A percentile compares a stretch with the other conserved stretches of the same genome.
Conservation (phyloP, 2,329 filamentous ascomycete genomes). For the Decorospora gaudefroyi region DNA sequence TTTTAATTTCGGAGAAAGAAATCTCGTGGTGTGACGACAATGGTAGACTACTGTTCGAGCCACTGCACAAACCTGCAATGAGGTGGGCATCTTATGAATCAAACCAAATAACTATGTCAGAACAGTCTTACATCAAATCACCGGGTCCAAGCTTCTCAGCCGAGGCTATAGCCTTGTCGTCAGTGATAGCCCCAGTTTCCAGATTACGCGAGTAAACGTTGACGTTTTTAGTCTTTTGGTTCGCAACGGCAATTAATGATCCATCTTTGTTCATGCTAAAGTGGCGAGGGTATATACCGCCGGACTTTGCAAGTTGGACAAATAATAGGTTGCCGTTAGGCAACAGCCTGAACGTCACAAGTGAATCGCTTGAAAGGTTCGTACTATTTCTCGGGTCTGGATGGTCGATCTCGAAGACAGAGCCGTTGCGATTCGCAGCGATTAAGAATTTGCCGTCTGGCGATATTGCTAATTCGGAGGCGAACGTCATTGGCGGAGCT, state of each 20-base stretch:
- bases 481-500: conserved; percentile 48
- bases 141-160: conserved; percentile 22
- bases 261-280: conserved; percentile 69
- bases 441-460: conserved; percentile 64
- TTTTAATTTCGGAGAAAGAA: too few relatives aligned
- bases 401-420: conserved; percentile 57
- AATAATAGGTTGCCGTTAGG: conserved; percentile 60
- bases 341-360: conserved; percentile 56
- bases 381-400: conserved; percentile 44
- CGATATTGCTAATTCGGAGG: conserved; percentile 61
- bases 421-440: conserved; percentile 69
- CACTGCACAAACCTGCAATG: conserved; percentile 14
- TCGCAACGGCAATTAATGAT: conserved; percentile 65
- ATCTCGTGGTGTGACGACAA: too few relatives aligned
- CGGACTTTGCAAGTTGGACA: conserved; percentile 64
- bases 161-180: conserved; percentile 44
- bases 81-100: too few relatives aligned
- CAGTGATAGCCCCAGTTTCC: conserved; percentile 62
- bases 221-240: conserved; percentile 65
- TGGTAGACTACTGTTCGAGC: conserved; percentile 1
- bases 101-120: not conserved
- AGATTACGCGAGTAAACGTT: conserved; percentile 65
- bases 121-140: conserved; percentile 31
- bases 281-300: conserved; percentile 68
- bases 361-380: conserved; percentile 57